A percentile compares a stretch with the other conserved stretches of the same genome.
Conservation (phyloP, 352 stramenopile genomes). For the Pilasporangium apinafurcum region DNA sequence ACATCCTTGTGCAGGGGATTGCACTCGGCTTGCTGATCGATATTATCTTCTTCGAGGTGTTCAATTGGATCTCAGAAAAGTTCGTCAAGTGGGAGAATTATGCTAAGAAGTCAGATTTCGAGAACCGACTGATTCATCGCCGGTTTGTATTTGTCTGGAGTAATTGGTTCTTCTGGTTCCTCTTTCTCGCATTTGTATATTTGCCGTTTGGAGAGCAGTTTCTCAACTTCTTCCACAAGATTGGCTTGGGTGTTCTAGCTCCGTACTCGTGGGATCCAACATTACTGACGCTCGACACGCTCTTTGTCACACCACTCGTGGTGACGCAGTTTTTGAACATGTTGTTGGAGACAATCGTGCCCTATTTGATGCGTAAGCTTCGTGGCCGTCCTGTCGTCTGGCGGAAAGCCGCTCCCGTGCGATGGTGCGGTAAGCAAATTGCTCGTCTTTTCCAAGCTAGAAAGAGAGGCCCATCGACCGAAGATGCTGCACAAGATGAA, state of each 20-base stretch:
- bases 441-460: conserved; percentile 26
- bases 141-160: conserved; percentile 89
- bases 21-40: conserved; percentile 81
- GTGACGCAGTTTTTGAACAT: conserved; percentile 88
- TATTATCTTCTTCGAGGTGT: conserved; percentile 86
- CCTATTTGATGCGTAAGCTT: conserved; percentile 77
- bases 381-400: conserved; percentile 60
- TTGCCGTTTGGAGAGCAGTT: conserved; percentile 77
- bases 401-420: conserved; percentile 52
- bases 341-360: conserved; percentile 82
- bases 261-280: conserved; percentile 71
- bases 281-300: conserved; percentile 74
- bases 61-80: conserved; percentile 85
- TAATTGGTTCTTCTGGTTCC: conserved; percentile 91
- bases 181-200: conserved; percentile 89
- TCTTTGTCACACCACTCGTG: conserved; percentile 85
- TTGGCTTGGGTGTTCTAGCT: conserved; percentile 44
- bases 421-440: conserved; percentile 41
- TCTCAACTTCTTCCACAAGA: conserved; percentile 38
- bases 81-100: conserved; percentile 87
- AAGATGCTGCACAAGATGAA: conserved; percentile 11
- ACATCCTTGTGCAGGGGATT: conserved; percentile 84
- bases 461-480: conserved; percentile 16
- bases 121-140: conserved; percentile 82
- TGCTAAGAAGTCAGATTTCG: conserved; percentile 79